Evolutionary conservation across 371 early-diverging fungal genomes (phyloP).

Genomic region (Apophysomyces elegans): DNA sequence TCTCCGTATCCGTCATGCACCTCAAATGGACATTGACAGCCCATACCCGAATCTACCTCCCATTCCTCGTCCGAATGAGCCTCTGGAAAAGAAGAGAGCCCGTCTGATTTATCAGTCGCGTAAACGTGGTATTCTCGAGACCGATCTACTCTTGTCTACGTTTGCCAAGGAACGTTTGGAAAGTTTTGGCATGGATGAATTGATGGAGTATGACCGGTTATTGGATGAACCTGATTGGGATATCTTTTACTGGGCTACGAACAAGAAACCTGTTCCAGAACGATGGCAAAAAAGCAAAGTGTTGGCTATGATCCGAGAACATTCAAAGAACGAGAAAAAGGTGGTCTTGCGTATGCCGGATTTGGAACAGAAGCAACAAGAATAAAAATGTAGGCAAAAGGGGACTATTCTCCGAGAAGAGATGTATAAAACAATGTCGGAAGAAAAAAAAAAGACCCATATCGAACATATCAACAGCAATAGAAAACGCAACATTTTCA

Average conservation of each 20-base stretch:
- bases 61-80: conserved; percentile 65
- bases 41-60: conserved; percentile 69
- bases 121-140: conserved; percentile 95
- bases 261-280: conserved; percentile 70
- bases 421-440: too few relatives aligned
- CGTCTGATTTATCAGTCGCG: conserved; percentile 89
- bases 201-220: conserved; percentile 81
- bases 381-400: not conserved
- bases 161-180: conserved; percentile 75
- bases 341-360: conserved; percentile 79
- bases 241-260: conserved; percentile 91
- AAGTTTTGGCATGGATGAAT: conserved; percentile 55
- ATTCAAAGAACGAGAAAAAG: conserved; percentile 72
- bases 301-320: conserved; percentile 64
- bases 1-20: conserved; percentile 50
- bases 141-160: conserved; percentile 88
- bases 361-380: conserved; percentile 37
- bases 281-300: conserved; percentile 54
- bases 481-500: not conserved
- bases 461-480: too few relatives aligned
- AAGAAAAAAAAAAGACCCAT: too few relatives aligned
- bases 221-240: conserved; percentile 97
- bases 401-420: conserved; percentile 2
- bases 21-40: conserved; percentile 46
- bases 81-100: conserved; percentile 71